Evolutionary conservation across 2,329 filamentous ascomycete genomes (phyloP).

Genomic region (Biscogniauxia sp.): DNA sequence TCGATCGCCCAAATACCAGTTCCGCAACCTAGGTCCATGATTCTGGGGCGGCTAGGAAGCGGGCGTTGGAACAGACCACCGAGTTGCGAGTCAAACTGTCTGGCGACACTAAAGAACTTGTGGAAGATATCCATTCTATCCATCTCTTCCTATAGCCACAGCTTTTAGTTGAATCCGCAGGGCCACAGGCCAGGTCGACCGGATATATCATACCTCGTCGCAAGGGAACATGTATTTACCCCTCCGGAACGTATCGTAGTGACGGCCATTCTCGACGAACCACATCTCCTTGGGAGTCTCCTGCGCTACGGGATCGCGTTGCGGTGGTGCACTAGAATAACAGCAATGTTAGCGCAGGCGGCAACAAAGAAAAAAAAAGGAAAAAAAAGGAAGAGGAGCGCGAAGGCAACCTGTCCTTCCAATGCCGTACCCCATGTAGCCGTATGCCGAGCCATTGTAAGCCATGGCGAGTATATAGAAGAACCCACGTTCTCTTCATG

Average conservation of each 20-base stretch:
- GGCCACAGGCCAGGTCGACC: background rate
- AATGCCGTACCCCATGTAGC: background rate
- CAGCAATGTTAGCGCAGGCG: background rate
- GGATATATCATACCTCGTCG: constrained; percentile 58
- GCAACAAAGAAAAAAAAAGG: background rate
- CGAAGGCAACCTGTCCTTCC: background rate
- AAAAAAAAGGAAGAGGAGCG: no score
- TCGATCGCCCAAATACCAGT: constrained; percentile 92
- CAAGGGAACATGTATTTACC: constrained; percentile 75
- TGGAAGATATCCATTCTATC: constrained; percentile 81
- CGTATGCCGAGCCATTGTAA: constrained; percentile 1
- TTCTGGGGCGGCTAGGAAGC: constrained; percentile 37
- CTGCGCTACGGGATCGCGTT: background rate
- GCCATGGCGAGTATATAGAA: background rate
- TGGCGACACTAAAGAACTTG: constrained; percentile 68
- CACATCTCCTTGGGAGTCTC: background rate
- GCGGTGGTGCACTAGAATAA: background rate
- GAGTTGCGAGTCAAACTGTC: constrained; percentile 39
- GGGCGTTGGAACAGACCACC: constrained; percentile 35
- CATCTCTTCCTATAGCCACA: constrained; percentile 58
- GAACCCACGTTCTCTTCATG: background rate
- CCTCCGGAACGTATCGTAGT: constrained; percentile 65
- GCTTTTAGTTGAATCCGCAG: constrained; percentile 10
- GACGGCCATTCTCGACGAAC: constrained; percentile 54
- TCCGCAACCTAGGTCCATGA: constrained; percentile 74